Conservation (phyloP, 768 basidiomycete species). For the Leccinum rimulosum region DNA sequence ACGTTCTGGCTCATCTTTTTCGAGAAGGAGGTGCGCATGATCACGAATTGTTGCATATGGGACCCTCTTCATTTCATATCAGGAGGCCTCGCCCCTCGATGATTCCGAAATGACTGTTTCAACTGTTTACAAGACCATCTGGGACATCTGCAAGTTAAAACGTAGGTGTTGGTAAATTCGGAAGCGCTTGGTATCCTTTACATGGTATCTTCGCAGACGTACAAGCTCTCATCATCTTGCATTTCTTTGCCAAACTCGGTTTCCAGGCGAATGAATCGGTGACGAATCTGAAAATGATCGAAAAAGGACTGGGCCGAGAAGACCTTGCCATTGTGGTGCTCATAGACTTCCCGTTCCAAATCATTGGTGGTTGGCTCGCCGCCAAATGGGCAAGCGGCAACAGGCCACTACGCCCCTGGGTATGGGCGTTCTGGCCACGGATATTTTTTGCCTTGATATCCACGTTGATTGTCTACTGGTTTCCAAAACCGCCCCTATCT, state of each 20-base stretch:
- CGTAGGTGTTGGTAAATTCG: slow-evolving; percentile 48
- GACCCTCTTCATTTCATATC: slow-evolving; percentile 1
- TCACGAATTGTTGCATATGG: neutral
- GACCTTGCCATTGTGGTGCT: slow-evolving; percentile 94
- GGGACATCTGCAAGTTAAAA: slow-evolving; percentile 86
- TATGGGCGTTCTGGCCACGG: slow-evolving; percentile 88
- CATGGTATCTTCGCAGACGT: slow-evolving; percentile 57
- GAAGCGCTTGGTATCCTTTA: neutral
- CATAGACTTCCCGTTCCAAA: slow-evolving; percentile 97
- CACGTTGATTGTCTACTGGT: slow-evolving; percentile 77
- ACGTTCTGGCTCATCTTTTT: slow-evolving; percentile 86
- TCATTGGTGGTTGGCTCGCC: slow-evolving; percentile 90
- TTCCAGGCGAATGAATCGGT: slow-evolving; percentile 93
- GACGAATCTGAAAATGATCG: slow-evolving; percentile 89
- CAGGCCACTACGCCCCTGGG: slow-evolving; percentile 80
- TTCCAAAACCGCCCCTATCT: slow-evolving; percentile 75
- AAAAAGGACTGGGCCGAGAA: slow-evolving; percentile 94
- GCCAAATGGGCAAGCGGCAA: slow-evolving; percentile 88
- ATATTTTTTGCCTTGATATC: slow-evolving; percentile 69
- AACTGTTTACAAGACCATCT: slow-evolving; percentile 91
- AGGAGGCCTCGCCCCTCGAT: slow-evolving; percentile 75
- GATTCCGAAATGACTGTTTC: slow-evolving; percentile 88
- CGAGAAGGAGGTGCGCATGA: slow-evolving; percentile 76
- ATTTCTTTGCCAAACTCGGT: slow-evolving; percentile 90
- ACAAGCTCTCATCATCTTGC: slow-evolving; percentile 80